These are phyloP conservation scores for Cercospora sp. DNA, from an alignment of 2,329 filamentous ascomycete genomes.

Conservation along the genomic window DNA sequence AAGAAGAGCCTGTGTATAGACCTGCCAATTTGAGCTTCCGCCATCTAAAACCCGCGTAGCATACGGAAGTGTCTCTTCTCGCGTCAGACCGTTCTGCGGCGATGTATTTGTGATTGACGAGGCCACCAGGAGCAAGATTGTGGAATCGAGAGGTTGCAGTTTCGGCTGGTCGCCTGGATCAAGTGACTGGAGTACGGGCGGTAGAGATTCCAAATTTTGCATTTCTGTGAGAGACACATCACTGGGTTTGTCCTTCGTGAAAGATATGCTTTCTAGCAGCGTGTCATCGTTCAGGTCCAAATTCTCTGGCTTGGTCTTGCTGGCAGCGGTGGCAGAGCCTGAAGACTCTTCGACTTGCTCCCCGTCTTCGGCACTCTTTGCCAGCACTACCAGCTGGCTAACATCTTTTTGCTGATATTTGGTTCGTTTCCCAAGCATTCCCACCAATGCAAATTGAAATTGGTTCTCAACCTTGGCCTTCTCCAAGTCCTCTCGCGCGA, in stretches of 20 bases:
- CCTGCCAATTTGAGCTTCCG: conserved; percentile 94
- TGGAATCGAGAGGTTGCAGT: conserved; percentile 80
- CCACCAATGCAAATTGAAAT: conserved; percentile 80
- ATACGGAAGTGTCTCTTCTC: conserved; percentile 92
- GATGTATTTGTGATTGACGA: conserved; percentile 90
- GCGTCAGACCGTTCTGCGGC: conserved; percentile 78
- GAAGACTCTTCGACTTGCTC: conserved; percentile 6
- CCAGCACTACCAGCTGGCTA: conserved; percentile 88
- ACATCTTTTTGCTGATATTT: conserved; percentile 76
- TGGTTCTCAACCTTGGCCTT: conserved; percentile 66
- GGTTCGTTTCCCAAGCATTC: conserved; percentile 81
- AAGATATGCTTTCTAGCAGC: conserved; percentile 81
- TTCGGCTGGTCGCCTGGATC: conserved; percentile 80
- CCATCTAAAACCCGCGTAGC: conserved; percentile 84
- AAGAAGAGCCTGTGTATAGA: conserved; percentile 90
- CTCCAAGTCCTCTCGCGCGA: conserved; percentile 70
- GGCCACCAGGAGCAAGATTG: conserved; percentile 75
- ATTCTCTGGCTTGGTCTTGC: conserved; percentile 49
- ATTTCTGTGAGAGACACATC: conserved; percentile 40
- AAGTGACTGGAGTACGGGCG: conserved; percentile 62
- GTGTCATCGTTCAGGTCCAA: conserved; percentile 90
- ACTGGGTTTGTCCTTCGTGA: conserved; percentile 56
- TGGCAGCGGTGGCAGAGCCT: conserved; percentile 3
- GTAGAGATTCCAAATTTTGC: conserved; percentile 55
- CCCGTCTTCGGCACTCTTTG: conserved; percentile 64